These are phyloP conservation scores for Trametes sp. DNA, from an alignment of 1,284 basidiomycete genomes.

Conservation along the genomic window DNA sequence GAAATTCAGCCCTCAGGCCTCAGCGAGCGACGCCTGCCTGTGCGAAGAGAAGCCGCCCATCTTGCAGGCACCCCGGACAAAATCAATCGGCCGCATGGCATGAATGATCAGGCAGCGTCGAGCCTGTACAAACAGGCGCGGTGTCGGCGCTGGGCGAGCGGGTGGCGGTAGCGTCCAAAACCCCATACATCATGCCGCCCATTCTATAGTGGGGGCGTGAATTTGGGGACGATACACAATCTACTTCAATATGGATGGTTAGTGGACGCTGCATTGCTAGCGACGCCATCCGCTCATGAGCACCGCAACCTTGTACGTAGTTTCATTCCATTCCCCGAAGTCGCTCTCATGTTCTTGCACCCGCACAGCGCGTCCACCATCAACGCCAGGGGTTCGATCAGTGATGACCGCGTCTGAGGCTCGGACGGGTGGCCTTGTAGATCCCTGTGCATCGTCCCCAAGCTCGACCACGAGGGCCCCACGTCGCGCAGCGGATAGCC, in stretches of 20 bases:
- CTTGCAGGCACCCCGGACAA: neutral
- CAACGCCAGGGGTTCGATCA: neutral
- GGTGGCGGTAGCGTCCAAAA: neutral
- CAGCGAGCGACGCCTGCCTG: no score
- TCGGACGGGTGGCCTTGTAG: neutral
- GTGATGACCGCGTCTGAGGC: constrained; percentile 4
- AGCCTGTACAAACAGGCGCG: neutral
- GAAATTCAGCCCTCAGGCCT: neutral
- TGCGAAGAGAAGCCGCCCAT: neutral
- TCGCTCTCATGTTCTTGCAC: no score
- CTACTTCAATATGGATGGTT: neutral
- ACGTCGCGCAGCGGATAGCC: constrained; percentile 11
- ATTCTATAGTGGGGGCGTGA: neutral
- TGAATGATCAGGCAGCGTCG: neutral
- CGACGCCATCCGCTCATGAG: neutral
- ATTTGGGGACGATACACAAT: no score
- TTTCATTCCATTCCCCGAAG: constrained; percentile 14
- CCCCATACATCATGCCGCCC: neutral
- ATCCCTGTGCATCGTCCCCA: constrained; percentile 6
- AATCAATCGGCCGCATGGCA: neutral
- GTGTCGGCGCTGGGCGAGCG: neutral
- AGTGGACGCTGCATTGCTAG: neutral
- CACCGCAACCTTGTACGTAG: neutral
- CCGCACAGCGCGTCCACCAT: constrained; percentile 3
- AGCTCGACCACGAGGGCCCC: neutral